Evolutionary conservation across 139 green algal species (phyloP).

Genomic region (Monoraphidium neglectum): DNA sequence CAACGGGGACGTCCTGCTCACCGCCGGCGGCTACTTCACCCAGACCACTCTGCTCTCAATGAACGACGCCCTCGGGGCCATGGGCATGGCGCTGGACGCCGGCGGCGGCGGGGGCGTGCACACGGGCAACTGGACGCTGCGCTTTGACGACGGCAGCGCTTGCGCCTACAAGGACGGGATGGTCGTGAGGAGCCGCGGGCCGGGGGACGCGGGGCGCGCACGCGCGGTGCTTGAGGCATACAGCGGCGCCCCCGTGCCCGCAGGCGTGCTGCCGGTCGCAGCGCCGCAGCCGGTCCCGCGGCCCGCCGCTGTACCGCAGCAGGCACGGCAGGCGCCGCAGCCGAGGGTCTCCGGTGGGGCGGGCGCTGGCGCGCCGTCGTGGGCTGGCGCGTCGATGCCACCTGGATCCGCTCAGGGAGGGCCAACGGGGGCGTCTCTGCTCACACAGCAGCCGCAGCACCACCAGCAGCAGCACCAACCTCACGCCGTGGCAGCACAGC

Average conservation of each 20-base stretch:
- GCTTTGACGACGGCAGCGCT: slow-evolving; percentile 2
- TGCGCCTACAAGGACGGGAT: slow-evolving; percentile 5
- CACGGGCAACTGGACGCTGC: slow-evolving; percentile 15
- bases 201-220: slow-evolving; percentile 1
- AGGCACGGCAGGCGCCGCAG: neutral
- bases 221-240: slow-evolving; percentile 4
- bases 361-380: too few species aligned
- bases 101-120: neutral
- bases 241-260: neutral
- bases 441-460: too few species aligned
- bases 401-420: too few species aligned
- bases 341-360: too few species aligned
- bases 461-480: too few species aligned
- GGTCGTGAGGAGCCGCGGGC: neutral
- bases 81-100: slow-evolving; percentile 29
- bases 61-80: slow-evolving; percentile 35
- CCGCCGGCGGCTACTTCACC: slow-evolving; percentile 31
- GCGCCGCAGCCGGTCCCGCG: neutral
- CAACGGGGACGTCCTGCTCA: slow-evolving; percentile 33
- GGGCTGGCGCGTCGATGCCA: too few species aligned
- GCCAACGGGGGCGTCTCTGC: too few species aligned
- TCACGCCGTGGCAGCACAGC: too few species aligned
- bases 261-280: too few species aligned
- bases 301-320: slow-evolving; percentile 5
- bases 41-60: slow-evolving; percentile 38